These are phyloP conservation scores for Plasmodium gonderi DNA, from an alignment of 169 alveolate genomes.

Conservation along the genomic window DNA sequence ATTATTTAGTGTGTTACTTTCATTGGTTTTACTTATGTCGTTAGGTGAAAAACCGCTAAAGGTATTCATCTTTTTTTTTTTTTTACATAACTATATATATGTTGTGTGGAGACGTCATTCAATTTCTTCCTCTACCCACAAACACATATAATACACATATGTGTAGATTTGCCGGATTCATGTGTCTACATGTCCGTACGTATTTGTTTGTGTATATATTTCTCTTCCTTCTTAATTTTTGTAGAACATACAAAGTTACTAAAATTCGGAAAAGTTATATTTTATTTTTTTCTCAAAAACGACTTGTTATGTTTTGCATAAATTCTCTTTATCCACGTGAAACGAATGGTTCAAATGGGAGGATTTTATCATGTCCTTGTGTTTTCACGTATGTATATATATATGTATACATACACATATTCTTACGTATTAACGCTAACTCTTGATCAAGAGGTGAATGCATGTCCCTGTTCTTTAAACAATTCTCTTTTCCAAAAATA, in stretches of 20 bases:
- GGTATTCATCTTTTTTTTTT: slow-evolving; percentile 20
- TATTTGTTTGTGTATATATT: background rate
- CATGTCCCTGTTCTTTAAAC: background rate
- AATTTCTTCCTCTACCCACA: background rate
- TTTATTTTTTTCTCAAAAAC: too few species aligned
- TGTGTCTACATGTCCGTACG: background rate
- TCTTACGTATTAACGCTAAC: background rate
- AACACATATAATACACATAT: background rate
- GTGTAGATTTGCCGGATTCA: background rate
- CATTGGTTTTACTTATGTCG: slow-evolving; percentile 3
- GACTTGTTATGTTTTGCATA: background rate
- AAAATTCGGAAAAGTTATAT: too few species aligned
- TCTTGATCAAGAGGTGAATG: background rate
- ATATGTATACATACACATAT: background rate
- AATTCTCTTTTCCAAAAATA: background rate
- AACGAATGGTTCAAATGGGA: background rate
- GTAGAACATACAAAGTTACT: too few species aligned
- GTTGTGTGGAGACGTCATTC: background rate
- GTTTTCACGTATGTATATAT: background rate
- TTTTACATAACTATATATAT: background rate
- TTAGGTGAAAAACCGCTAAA: background rate
- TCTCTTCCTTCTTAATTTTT: background rate
- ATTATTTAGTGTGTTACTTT: background rate
- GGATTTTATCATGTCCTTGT: too few species aligned
- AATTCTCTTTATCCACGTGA: background rate